Conservation (phyloP, 306 rosid species). For the Phaseolus lunatus region DNA sequence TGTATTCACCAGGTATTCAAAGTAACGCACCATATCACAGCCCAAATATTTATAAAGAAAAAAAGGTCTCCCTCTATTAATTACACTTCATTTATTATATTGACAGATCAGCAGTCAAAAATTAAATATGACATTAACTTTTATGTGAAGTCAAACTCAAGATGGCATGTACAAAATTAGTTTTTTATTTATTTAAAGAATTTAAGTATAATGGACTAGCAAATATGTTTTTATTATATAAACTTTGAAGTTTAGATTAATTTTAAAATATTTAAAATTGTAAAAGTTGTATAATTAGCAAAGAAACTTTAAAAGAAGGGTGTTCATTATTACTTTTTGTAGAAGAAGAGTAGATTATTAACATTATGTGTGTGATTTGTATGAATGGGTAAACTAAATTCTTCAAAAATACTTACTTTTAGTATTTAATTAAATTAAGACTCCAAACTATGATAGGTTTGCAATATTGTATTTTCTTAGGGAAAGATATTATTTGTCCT, state of each 20-base stretch:
- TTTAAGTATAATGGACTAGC: background rate
- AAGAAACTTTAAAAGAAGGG: background rate
- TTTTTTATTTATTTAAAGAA: background rate
- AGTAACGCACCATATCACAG: background rate
- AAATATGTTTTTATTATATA: background rate
- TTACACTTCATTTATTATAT: background rate
- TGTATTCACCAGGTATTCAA: background rate
- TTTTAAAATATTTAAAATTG: background rate
- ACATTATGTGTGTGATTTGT: background rate
- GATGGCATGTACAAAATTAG: background rate
- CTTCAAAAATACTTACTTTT: background rate
- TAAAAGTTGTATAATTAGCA: background rate
- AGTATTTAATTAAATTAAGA: background rate
- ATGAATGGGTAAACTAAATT: background rate
- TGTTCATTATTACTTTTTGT: too few relatives aligned
- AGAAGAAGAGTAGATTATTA: background rate
- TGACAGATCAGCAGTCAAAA: constrained; percentile 11
- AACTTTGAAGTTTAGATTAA: background rate
- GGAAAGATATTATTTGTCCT: background rate
- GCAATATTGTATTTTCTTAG: background rate
- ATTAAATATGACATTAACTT: background rate
- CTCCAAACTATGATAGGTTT: background rate
- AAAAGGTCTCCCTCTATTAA: background rate
- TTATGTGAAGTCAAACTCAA: background rate
- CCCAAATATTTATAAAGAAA: background rate